A percentile compares a stretch with the other conserved stretches of the same genome.
phyloP scores from a whole-genome alignment of 2,329 filamentous ascomycete species.

The Paraconiothyrium sp. region DNA sequence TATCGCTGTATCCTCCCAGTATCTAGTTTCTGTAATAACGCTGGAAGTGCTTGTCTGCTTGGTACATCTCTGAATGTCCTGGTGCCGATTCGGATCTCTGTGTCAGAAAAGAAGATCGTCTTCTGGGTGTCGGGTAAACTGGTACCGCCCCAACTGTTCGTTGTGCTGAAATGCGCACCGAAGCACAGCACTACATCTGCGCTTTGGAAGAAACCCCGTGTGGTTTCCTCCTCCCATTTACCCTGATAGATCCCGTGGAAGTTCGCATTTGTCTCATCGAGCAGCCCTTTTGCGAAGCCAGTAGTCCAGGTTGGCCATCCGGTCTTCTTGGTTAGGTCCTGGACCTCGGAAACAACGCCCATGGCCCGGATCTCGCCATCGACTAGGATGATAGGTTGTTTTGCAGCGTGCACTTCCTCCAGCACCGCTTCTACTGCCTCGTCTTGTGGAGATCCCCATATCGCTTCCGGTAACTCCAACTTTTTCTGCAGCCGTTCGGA shows the following conservation, averaged over 20 bases:
- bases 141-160: conserved; percentile 56
- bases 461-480: conserved; percentile 31
- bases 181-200: conserved; percentile 59
- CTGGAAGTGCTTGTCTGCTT: conserved; percentile 12
- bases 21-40: conserved; percentile 13
- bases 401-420: conserved; percentile 55
- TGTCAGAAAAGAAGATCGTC: conserved; percentile 48
- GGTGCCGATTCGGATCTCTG: conserved; percentile 42
- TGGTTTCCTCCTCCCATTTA: conserved; percentile 47
- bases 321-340: conserved; percentile 56
- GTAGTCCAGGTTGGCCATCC: conserved; percentile 60
- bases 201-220: conserved; percentile 48
- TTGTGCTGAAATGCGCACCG: conserved; percentile 58
- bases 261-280: conserved; percentile 59
- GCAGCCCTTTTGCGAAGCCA: conserved; percentile 60
- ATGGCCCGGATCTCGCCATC: conserved; percentile 61
- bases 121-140: conserved; percentile 48
- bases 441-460: conserved; percentile 29
- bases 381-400: conserved; percentile 61
- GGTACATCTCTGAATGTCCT: conserved; percentile 26
- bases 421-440: conserved; percentile 49
- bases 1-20: conserved; percentile 3
- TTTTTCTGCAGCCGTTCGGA: conserved; percentile 39
- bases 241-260: conserved; percentile 62
- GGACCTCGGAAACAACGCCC: conserved; percentile 54